phyloP scores from a whole-genome alignment of 495 filamentous ascomycete genomes.

The Thermochaetoides thermophila region DNA sequence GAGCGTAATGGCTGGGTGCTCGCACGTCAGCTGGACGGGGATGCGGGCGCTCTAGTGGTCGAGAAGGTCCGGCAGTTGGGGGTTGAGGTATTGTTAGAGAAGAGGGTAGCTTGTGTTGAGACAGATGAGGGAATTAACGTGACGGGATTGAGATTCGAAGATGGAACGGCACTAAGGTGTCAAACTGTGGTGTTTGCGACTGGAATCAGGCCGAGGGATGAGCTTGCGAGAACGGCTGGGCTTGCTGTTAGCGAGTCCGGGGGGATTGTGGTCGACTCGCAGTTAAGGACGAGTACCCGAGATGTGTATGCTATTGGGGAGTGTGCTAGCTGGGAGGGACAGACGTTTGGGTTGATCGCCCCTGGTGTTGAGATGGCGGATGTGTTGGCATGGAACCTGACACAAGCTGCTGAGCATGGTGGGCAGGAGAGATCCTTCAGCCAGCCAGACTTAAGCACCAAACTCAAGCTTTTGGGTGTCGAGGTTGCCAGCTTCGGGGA shows the following conservation, averaged over 20 bases:
- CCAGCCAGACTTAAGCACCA: constrained; percentile 82
- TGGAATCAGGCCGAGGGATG: constrained; percentile 73
- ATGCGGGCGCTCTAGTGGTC: constrained; percentile 72
- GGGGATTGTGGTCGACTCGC: constrained; percentile 60
- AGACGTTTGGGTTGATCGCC: constrained; percentile 87
- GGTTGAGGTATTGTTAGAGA: constrained; percentile 69
- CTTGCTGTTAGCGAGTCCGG: constrained; percentile 64
- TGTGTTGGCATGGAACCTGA: constrained; percentile 87
- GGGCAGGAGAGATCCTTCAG: constrained; percentile 58
- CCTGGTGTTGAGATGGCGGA: constrained; percentile 96
- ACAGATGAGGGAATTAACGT: constrained; percentile 52
- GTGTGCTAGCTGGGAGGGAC: constrained; percentile 86
- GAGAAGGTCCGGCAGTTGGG: constrained; percentile 74
- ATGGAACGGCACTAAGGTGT: constrained; percentile 70
- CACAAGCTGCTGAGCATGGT: constrained; percentile 63
- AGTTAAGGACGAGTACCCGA: constrained; percentile 53
- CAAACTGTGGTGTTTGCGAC: constrained; percentile 88
- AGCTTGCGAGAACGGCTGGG: constrained; percentile 53
- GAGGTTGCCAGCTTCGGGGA: constrained; percentile 94
- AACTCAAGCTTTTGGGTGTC: constrained; percentile 83
- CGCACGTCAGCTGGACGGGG: constrained; percentile 69
- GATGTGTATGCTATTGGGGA: constrained; percentile 88
- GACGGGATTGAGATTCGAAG: constrained; percentile 65
- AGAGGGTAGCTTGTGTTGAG: constrained; percentile 59
- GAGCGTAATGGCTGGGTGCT: constrained; percentile 87